phyloP scores from a whole-genome alignment of 768 basidiomycete genomes.

The Suillus subaureus region DNA sequence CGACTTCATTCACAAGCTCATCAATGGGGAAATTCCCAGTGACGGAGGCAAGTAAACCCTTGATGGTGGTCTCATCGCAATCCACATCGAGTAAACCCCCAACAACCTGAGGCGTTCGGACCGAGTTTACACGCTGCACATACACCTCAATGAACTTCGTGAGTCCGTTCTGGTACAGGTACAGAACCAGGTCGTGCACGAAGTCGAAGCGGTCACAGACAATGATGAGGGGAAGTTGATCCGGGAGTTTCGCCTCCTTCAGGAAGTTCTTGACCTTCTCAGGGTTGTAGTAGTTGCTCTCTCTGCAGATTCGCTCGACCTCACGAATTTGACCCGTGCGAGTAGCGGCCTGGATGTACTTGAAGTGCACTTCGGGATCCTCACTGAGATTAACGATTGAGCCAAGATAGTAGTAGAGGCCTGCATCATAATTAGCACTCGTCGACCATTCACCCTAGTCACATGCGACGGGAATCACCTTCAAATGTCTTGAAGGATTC shows the following conservation, averaged over 20 bases:
- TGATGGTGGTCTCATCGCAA: slow-evolving; percentile 95
- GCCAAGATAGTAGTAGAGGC: slow-evolving; percentile 97
- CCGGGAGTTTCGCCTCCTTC: slow-evolving; percentile 95
- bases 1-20: slow-evolving; percentile 96
- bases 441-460: not conserved
- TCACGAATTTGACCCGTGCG: slow-evolving; percentile 98
- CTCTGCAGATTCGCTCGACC: slow-evolving; percentile 97
- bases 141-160: slow-evolving; percentile 99
- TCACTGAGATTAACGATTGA: slow-evolving; percentile 96
- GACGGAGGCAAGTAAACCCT: slow-evolving; percentile 89
- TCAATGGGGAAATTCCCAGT: slow-evolving; percentile 98
- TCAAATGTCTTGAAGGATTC: slow-evolving; percentile 98
- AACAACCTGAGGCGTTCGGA: slow-evolving; percentile 94
- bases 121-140: slow-evolving; percentile 97
- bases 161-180: slow-evolving; percentile 96
- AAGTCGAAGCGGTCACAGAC: slow-evolving; percentile 99
- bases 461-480: slow-evolving; percentile 43
- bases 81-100: slow-evolving; percentile 97
- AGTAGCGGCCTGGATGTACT: slow-evolving; percentile 99
- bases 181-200: slow-evolving; percentile 97
- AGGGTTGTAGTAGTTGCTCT: slow-evolving; percentile 96
- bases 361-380: slow-evolving; percentile 98
- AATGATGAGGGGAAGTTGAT: slow-evolving; percentile 98
- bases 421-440: slow-evolving; percentile 34
- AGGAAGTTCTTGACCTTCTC: slow-evolving; percentile 99